These are phyloP conservation scores for Ogataea corticis DNA, from an alignment of 805 yeast species.

Conservation along the genomic window DNA sequence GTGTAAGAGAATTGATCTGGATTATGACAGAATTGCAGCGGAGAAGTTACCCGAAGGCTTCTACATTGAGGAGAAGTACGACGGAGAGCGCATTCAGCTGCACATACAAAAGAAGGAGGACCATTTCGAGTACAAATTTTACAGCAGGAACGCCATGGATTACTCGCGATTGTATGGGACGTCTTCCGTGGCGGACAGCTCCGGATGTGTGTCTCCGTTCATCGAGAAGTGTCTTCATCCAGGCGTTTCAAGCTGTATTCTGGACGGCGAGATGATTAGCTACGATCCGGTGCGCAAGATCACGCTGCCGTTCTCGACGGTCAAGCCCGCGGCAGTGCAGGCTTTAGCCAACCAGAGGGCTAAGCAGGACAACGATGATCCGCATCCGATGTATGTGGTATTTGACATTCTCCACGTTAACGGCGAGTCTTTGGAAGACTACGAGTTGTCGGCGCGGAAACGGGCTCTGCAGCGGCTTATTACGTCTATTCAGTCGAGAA, in stretches of 20 bases:
- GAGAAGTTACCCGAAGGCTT: slow-evolving; percentile 46
- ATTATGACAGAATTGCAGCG: slow-evolving; percentile 51
- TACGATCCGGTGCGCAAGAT: slow-evolving; percentile 61
- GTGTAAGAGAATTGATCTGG: slow-evolving; percentile 54
- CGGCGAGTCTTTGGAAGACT: slow-evolving; percentile 57
- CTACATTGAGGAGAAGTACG: slow-evolving; percentile 85
- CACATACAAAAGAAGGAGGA: slow-evolving; percentile 54
- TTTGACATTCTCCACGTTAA: slow-evolving; percentile 77
- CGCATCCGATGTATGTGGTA: slow-evolving; percentile 57
- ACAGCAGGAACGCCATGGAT: slow-evolving; percentile 70
- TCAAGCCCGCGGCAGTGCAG: slow-evolving; percentile 68
- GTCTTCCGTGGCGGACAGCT: slow-evolving; percentile 16
- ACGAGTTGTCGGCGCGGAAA: slow-evolving; percentile 59
- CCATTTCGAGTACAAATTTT: slow-evolving; percentile 44
- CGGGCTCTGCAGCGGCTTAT: slow-evolving; percentile 44
- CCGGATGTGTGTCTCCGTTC: slow-evolving; percentile 33
- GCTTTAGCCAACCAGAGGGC: slow-evolving; percentile 36
- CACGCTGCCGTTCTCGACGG: slow-evolving; percentile 77
- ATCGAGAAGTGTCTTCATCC: slow-evolving; percentile 34
- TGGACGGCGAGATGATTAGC: slow-evolving; percentile 95
- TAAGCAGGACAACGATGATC: slow-evolving; percentile 21
- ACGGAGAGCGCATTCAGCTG: slow-evolving; percentile 85
- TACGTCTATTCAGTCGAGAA: slow-evolving; percentile 45
- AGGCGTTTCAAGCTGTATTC: slow-evolving; percentile 39
- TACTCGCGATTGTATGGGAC: slow-evolving; percentile 70